Evolutionary conservation across 2,329 filamentous ascomycete genomes (phyloP).

Genomic region (Alternaria hordeiaustralica): DNA sequence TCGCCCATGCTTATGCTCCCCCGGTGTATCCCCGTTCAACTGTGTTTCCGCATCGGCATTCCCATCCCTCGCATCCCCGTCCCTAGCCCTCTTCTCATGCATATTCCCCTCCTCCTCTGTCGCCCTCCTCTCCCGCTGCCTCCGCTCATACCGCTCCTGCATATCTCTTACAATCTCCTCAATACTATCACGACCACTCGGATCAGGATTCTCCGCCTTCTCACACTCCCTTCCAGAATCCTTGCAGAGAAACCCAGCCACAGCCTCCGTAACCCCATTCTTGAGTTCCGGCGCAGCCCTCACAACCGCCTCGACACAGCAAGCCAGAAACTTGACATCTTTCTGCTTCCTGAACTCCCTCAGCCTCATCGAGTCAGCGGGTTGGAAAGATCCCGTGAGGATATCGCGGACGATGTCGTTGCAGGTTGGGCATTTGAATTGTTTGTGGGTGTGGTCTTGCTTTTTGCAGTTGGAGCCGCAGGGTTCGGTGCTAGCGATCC

Average conservation of each 20-base stretch:
- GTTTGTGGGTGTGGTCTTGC: background rate
- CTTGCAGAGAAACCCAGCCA: background rate
- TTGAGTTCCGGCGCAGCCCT: background rate
- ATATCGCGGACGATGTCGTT: background rate
- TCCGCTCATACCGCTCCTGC: background rate
- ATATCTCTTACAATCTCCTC: background rate
- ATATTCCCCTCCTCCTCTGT: background rate
- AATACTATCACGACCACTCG: background rate
- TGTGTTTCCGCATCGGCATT: background rate
- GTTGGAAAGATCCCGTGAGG: conserved; percentile 4
- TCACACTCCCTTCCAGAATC: too few species aligned
- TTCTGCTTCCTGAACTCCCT: background rate
- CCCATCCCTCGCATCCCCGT: background rate
- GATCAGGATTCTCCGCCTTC: background rate
- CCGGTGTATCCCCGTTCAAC: accelerated
- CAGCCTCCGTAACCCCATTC: background rate
- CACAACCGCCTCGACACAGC: background rate
- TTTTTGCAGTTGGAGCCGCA: conserved; percentile 21
- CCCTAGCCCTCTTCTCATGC: background rate
- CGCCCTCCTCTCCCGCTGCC: background rate
- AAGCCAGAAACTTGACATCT: background rate
- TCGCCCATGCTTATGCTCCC: background rate
- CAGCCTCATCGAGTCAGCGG: background rate
- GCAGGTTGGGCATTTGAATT: conserved; percentile 19
- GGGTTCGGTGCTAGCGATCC: conserved; percentile 3